Evolutionary conservation across 2,329 filamentous ascomycete species (phyloP).

Genomic region (Curvularia spicifera): DNA sequence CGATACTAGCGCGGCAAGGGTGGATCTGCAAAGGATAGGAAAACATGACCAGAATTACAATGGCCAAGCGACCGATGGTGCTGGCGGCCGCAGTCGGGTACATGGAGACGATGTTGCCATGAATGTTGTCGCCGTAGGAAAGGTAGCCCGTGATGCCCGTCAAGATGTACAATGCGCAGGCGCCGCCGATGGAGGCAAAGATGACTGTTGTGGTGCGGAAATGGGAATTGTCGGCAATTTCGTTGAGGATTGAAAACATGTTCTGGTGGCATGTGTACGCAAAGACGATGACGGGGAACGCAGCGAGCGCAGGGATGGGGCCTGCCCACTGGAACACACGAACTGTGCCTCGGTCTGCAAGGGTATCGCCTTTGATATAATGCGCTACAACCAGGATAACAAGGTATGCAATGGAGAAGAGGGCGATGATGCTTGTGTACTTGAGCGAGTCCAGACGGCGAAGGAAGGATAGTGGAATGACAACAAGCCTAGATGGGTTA

Average conservation of each 20-base stretch:
- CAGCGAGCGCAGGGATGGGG: constrained; percentile 77
- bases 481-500: constrained; percentile 68
- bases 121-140: constrained; percentile 88
- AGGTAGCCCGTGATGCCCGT: constrained; percentile 96
- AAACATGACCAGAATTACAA: constrained; percentile 94
- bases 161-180: constrained; percentile 84
- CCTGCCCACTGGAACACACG: constrained; percentile 80
- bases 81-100: constrained; percentile 74
- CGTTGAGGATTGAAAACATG: constrained; percentile 98
- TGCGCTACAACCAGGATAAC: constrained; percentile 93
- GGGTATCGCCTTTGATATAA: constrained; percentile 78
- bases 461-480: constrained; percentile 93
- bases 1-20: constrained; percentile 91
- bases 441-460: constrained; percentile 92
- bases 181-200: constrained; percentile 81
- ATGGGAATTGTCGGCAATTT: constrained; percentile 85
- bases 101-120: constrained; percentile 87
- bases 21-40: constrained; percentile 95
- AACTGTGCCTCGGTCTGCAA: constrained; percentile 75
- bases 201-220: constrained; percentile 80
- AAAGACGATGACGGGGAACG: constrained; percentile 94
- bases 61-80: constrained; percentile 92
- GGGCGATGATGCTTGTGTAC: constrained; percentile 90
- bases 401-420: constrained; percentile 92
- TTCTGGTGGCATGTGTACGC: constrained; percentile 99